Evolutionary conservation across 768 basidiomycete genomes (phyloP).

Genomic region (Zangia roseola): DNA sequence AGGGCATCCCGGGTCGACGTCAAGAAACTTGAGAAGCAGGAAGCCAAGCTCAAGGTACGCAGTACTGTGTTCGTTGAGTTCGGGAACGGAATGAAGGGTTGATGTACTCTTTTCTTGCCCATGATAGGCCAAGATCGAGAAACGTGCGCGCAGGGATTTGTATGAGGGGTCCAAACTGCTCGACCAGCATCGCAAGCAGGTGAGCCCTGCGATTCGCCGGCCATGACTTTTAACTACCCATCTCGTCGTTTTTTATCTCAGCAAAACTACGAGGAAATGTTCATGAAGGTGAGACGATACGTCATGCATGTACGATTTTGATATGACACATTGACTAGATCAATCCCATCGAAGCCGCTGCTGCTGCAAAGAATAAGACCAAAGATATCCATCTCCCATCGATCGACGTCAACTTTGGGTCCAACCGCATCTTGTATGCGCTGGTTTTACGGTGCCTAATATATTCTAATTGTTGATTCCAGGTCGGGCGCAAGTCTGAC

Average conservation of each 20-base stretch:
- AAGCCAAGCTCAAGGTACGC: conserved; percentile 85
- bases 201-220: conserved; percentile 24
- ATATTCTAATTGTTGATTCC: conserved; percentile 3
- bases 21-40: conserved; percentile 95
- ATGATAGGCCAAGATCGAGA: conserved; percentile 90
- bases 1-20: conserved; percentile 92
- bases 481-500: conserved; percentile 86
- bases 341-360: conserved; percentile 85
- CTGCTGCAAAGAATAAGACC: conserved; percentile 86
- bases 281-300: conserved; percentile 77
- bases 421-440: conserved; percentile 84
- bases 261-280: conserved; percentile 99
- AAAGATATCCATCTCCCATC: conserved; percentile 94
- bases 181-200: conserved; percentile 90
- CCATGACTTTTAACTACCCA: not conserved
- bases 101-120: not conserved
- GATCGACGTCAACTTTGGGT: conserved; percentile 96
- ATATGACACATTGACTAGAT: conserved; percentile 51
- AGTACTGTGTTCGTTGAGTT: not conserved
- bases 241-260: conserved; percentile 30
- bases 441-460: not conserved
- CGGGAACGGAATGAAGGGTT: not conserved
- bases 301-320: not conserved
- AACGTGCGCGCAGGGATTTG: conserved; percentile 83
- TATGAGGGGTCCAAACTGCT: conserved; percentile 97